A percentile compares a stretch with the other conserved stretches of the same genome.
Conservation (phyloP, 129 eudicot species). For the Lonicera japonica region DNA sequence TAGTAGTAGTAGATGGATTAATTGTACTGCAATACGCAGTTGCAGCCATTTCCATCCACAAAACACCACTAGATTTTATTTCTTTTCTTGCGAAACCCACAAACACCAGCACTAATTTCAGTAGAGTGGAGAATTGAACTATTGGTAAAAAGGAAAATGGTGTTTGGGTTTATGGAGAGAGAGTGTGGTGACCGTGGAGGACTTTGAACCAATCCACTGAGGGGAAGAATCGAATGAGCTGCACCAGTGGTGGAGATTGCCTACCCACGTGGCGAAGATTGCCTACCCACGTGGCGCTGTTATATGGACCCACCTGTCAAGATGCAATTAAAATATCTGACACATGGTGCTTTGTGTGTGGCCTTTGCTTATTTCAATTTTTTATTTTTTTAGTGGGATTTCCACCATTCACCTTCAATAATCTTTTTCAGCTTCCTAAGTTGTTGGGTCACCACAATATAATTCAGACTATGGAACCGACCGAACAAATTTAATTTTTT, state of each 20-base stretch:
- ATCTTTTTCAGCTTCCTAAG: too few relatives aligned
- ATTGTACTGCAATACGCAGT: slow-evolving; percentile 39
- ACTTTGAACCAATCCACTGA: slow-evolving; percentile 31
- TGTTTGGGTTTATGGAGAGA: neutral
- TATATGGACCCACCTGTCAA: neutral
- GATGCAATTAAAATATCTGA: neutral
- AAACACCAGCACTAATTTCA: too few relatives aligned
- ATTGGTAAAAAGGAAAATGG: too few relatives aligned
- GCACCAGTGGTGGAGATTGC: slow-evolving; percentile 37
- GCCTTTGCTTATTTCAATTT: neutral
- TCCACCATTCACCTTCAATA: neutral
- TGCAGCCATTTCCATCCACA: slow-evolving; percentile 36
- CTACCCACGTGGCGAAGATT: slow-evolving; percentile 42
- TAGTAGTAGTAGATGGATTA: slow-evolving; percentile 32
- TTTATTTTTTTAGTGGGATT: neutral
- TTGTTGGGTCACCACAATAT: neutral
- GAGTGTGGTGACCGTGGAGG: slow-evolving; percentile 22
- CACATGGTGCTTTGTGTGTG: too few relatives aligned
- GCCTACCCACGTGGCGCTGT: slow-evolving; percentile 32
- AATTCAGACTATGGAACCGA: too few relatives aligned
- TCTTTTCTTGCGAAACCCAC: too few relatives aligned
- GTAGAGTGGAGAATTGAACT: too few relatives aligned
- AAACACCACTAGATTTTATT: neutral
- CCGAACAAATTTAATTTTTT: too few relatives aligned
- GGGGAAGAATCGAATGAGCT: slow-evolving; percentile 20